Conservation (phyloP, 1,284 basidiomycete genomes). For the Ustilago cynodontis region DNA sequence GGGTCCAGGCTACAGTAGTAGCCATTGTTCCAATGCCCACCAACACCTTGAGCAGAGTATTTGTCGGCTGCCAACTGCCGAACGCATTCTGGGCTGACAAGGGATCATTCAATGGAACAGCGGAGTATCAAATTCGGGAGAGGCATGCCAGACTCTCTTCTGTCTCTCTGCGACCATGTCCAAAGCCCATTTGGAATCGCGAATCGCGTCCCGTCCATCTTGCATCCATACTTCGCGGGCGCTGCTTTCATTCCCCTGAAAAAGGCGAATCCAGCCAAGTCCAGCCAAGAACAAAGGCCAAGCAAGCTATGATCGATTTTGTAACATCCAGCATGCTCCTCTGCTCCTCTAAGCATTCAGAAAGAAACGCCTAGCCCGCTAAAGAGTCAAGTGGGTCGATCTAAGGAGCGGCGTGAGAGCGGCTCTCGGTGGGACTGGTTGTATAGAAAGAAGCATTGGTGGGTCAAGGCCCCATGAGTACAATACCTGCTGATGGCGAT, state of each 20-base stretch:
- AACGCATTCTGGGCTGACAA: background rate
- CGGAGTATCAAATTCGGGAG: conserved; percentile 14
- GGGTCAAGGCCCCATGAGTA: too few species aligned
- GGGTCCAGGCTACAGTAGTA: background rate
- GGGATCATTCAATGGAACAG: background rate
- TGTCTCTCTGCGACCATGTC: too few species aligned
- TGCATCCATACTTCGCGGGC: background rate
- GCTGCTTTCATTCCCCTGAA: background rate
- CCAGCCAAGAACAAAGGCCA: background rate
- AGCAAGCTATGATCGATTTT: background rate
- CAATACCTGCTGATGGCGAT: background rate
- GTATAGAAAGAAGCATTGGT: too few species aligned
- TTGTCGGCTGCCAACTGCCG: conserved; percentile 6
- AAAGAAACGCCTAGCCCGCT: too few species aligned
- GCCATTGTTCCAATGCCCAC: background rate
- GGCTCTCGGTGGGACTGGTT: background rate
- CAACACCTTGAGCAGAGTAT: too few species aligned
- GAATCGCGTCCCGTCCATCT: background rate
- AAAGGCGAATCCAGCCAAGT: background rate
- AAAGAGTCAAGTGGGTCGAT: background rate
- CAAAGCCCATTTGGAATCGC: too few species aligned
- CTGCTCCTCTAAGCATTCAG: too few species aligned
- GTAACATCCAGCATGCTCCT: too few species aligned
- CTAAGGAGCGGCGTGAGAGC: background rate
- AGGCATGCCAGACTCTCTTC: conserved; percentile 15